Percentiles rank a stretch among this genome's conserved stretches.
These are phyloP conservation scores for Rhodotorula babjevae DNA, from an alignment of 768 basidiomycete species.

Conservation along the genomic window DNA sequence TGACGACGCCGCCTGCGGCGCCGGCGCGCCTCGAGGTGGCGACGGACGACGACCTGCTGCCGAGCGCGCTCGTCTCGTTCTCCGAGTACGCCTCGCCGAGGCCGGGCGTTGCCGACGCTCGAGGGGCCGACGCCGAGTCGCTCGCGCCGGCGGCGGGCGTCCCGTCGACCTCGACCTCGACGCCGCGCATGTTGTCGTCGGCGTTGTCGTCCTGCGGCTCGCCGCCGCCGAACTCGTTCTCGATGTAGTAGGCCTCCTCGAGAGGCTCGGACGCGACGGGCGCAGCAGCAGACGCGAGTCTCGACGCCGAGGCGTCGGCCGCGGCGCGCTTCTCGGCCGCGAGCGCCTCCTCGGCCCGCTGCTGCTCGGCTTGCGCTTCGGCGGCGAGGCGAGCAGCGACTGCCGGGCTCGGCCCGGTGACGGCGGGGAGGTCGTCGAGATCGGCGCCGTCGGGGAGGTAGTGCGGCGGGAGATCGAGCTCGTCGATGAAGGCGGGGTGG, in stretches of 20 bases:
- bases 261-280: too few species aligned
- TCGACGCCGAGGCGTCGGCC: too few species aligned
- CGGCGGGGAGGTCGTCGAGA: not conserved
- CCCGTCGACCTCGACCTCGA: not conserved
- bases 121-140: too few species aligned
- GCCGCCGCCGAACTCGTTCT: too few species aligned
- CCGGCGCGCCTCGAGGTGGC: not conserved
- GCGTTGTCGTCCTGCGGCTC: not conserved
- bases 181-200: not conserved
- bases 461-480: conserved; percentile 12
- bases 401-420: not conserved
- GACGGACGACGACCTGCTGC: not conserved
- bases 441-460: conserved; percentile 1
- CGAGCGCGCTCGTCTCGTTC: too few species aligned
- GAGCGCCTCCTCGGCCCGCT: too few species aligned
- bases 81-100: not conserved
- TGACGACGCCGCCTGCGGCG: not conserved
- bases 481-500: conserved; percentile 25
- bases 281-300: too few species aligned
- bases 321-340: too few species aligned
- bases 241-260: not conserved
- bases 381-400: not conserved
- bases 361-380: too few species aligned
- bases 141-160: too few species aligned
- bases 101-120: not conserved